These are phyloP conservation scores for Candida mattraensis DNA, from an alignment of 805 yeast genomes.

Conservation along the genomic window DNA sequence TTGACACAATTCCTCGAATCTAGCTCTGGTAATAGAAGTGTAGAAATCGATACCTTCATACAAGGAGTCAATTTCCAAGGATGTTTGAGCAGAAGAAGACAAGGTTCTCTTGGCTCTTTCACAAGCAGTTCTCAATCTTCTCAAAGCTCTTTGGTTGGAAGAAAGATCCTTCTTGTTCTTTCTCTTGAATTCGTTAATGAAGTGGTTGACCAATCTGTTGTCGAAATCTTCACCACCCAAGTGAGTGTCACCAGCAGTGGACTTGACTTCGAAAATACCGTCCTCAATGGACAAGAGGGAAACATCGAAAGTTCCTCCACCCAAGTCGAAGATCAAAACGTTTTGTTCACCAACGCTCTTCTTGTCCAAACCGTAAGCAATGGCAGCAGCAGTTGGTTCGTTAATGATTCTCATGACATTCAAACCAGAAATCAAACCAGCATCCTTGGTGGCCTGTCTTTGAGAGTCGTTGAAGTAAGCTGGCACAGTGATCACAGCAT, in stretches of 20 bases:
- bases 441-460: slow-evolving; percentile 82
- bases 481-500: slow-evolving; percentile 78
- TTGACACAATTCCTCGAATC: slow-evolving; percentile 95
- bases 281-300: slow-evolving; percentile 90
- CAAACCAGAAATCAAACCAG: slow-evolving; percentile 78
- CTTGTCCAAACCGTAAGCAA: slow-evolving; percentile 89
- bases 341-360: slow-evolving; percentile 83
- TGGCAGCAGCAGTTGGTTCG: slow-evolving; percentile 96
- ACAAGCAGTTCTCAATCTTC: slow-evolving; percentile 98
- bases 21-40: slow-evolving; percentile 93
- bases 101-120: slow-evolving; percentile 99
- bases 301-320: slow-evolving; percentile 99
- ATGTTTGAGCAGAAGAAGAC: slow-evolving; percentile 94
- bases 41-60: slow-evolving; percentile 95
- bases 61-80: slow-evolving; percentile 94
- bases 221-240: slow-evolving; percentile 99
- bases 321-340: slow-evolving; percentile 91
- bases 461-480: slow-evolving; percentile 80
- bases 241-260: slow-evolving; percentile 99
- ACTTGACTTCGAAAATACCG: slow-evolving; percentile 95
- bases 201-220: slow-evolving; percentile 90
- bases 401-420: slow-evolving; percentile 74
- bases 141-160: slow-evolving; percentile 88
- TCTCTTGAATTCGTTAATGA: slow-evolving; percentile 87
- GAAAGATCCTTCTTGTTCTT: slow-evolving; percentile 92